Base-by-base conservation (phyloP, 1,284 basidiomycete species). In the Flammula alnicola region DNA sequence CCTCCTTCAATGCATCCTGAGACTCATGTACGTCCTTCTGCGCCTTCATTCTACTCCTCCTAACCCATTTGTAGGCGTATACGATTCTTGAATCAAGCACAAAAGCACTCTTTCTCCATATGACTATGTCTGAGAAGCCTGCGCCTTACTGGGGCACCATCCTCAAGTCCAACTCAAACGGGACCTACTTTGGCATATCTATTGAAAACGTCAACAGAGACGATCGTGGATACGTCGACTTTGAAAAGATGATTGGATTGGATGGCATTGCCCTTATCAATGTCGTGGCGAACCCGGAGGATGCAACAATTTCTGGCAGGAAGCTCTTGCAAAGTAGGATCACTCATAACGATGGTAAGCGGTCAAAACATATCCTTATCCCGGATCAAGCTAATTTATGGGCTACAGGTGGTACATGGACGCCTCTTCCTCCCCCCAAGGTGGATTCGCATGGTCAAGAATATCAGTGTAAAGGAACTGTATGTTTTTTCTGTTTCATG, bases 141-240 rank as follows among this genome's bases (percentile, higher is more conserved):
- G 79, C 75, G 12, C 88, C 85, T 5, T 92, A 81, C 66, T 98
- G 91, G 87, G 96, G 96, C 41, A 90, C 84, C 61, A 86, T 99
- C 58, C 86, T 99, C 65, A 98, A 95, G 70, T 97, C 93, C 38
- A 98, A 99, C 71, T 97, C 91, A 35, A 99, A 99, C 64, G 96
- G 96, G 27, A 99, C 97, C 0, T 98, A 98, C 75, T 99, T 93
- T 66, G 84, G 91, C 20, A 68, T 95, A 12, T 92, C 94, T 0
- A 65, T 91, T 40, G 89, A 93, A 59, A 81, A 93, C 60, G 96
- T 94, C 51, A 99, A 99, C 69, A 83, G 96, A 20, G 88, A 99
- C 66, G 74, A 82, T 0, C 67, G 74, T 0, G 96, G 97, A 11
- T 98, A 83, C 61, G 96, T 95, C 39, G 97, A 99, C 69, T 99